Evolutionary conservation across 768 basidiomycete species (phyloP).

Genomic region (Tricholoma flavovirens): DNA sequence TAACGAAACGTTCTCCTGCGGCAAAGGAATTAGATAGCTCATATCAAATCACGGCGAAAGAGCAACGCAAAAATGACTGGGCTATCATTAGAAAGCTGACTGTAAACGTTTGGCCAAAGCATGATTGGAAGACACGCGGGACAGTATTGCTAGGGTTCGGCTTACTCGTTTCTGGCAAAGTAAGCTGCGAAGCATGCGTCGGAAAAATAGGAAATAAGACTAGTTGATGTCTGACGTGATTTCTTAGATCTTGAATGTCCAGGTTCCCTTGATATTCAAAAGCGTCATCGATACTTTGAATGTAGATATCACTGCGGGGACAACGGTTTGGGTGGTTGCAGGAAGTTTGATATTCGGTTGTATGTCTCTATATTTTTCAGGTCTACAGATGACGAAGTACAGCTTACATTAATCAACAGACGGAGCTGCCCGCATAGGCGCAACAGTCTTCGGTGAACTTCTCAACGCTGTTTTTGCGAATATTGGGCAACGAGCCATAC

Average conservation of each 20-base stretch:
- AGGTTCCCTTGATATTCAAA: constrained; percentile 98
- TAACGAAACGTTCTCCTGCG: not conserved
- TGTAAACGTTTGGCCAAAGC: constrained; percentile 87
- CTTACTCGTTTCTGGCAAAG: constrained; percentile 82
- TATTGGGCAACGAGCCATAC: constrained; percentile 90
- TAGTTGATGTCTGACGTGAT: not conserved
- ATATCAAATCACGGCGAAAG: constrained; percentile 28
- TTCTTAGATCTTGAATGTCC: constrained; percentile 82
- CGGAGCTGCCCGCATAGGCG: constrained; percentile 83
- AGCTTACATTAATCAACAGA: constrained; percentile 42
- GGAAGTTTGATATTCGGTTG: constrained; percentile 91
- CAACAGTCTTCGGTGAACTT: constrained; percentile 86
- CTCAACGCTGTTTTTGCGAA: constrained; percentile 95
- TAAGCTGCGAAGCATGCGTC: constrained; percentile 24
- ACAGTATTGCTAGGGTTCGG: constrained; percentile 80
- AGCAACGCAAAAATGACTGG: constrained; percentile 80
- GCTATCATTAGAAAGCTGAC: constrained; percentile 76
- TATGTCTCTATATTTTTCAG: constrained; percentile 36
- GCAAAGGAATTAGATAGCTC: constrained; percentile 6
- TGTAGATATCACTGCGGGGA: constrained; percentile 62
- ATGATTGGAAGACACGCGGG: constrained; percentile 75
- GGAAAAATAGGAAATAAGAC: not conserved
- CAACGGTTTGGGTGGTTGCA: constrained; percentile 87
- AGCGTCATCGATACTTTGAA: constrained; percentile 85
- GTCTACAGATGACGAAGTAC: not conserved